Conservation (phyloP, 371 early-diverging fungal species). For the Zychaea mexicana region DNA sequence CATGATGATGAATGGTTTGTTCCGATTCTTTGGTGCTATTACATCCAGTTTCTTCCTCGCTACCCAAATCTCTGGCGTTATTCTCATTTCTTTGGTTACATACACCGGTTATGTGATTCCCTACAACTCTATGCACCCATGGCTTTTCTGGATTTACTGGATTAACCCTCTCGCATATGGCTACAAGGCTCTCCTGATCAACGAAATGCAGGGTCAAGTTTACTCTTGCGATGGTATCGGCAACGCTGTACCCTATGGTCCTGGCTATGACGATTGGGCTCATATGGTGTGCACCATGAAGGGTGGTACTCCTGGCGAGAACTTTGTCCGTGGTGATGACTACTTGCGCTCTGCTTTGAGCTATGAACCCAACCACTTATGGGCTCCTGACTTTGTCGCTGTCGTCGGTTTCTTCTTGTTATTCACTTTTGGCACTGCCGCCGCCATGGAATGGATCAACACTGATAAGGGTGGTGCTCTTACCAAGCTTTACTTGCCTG, state of each 20-base stretch:
- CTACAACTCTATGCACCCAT: conserved; percentile 39
- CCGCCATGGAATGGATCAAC: conserved; percentile 42
- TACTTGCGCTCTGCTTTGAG: conserved; percentile 37
- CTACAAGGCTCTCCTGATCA: conserved; percentile 56
- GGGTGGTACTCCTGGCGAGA: conserved; percentile 51
- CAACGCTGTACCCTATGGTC: conserved; percentile 42
- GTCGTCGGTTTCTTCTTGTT: conserved; percentile 43
- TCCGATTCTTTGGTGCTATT: conserved; percentile 55
- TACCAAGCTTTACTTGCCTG: conserved; percentile 45
- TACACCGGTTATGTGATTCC: conserved; percentile 56
- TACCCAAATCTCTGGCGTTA: conserved; percentile 47
- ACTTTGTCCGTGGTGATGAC: conserved; percentile 49
- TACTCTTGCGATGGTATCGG: conserved; percentile 43
- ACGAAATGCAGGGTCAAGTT: conserved; percentile 57
- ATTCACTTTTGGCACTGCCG: conserved; percentile 35
- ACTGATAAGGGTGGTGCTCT: conserved; percentile 41
- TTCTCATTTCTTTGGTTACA: conserved; percentile 49
- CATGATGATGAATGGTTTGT: conserved; percentile 51
- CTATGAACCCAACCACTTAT: conserved; percentile 29
- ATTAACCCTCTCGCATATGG: conserved; percentile 69
- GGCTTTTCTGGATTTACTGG: conserved; percentile 58
- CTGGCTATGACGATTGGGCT: conserved; percentile 41
- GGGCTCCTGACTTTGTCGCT: conserved; percentile 56
- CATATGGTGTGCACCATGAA: conserved; percentile 56
- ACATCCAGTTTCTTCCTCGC: conserved; percentile 54